Evolutionary conservation across 257 asterid species (phyloP), one percentile per base, ranked within the genome.

Genomic region (Fraxinus americana): DNA sequence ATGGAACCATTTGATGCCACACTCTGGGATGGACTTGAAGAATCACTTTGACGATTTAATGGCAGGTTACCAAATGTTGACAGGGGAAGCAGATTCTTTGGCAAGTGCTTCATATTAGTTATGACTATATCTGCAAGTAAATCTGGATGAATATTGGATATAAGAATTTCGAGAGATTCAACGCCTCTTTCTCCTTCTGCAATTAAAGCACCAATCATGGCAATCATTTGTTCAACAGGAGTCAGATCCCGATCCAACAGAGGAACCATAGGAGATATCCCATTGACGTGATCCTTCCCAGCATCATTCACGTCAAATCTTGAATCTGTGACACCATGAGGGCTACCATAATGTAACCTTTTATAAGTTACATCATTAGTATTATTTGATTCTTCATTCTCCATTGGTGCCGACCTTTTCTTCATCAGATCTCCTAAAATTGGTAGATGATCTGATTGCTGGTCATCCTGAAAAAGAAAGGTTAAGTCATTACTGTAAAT

Each of bases 161-260:
- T 84, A 63, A 96, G 94, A 87, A 96, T 79, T 83, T 96, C 96
- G 38, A 96, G 94, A 79, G 98, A 92, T 67, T 91, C 91, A 39
- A 87, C 92, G 77, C 97, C 99, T 79, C 93, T 88, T 82, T 96
- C 98, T 75, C 99, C 99, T 90, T 93, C 99, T 61, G 97, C 98
- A 72, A 96, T 90, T 71, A 96, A 78, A 81, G 97, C 98, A 85
- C 92, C 96, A 85, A 96, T 96, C 98, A 92, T 86, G 63, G 88
- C 85, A 83, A 93, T 91, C 95, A 93, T 93, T 82, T 96, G 96
- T 72, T 94, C 97, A 45, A 92, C 96, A 19, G 95, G 94, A 59
- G 82, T 88, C 71, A 92, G 75, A 75, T 87, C 92, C 66, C 84
- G 89, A 79, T 83, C 91, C 65, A 90, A 73, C 66, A 81, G 75